Conservation (phyloP, 345 rosid genomes). For the Syzygium aqueum region DNA sequence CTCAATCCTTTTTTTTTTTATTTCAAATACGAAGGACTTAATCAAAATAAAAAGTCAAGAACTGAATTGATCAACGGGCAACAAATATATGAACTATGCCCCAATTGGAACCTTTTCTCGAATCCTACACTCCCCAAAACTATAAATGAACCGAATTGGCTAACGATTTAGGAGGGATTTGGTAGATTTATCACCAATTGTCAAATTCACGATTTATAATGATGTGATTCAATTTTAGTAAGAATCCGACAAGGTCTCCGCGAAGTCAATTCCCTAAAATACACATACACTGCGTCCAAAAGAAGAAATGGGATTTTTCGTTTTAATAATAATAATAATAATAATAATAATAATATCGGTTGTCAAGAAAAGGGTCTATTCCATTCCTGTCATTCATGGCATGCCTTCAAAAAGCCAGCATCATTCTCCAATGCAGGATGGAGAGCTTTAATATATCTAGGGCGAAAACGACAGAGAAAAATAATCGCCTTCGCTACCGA, state of each 20-base stretch:
- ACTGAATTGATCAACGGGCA: neutral
- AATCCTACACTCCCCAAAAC: too few species aligned
- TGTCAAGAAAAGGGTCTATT: neutral
- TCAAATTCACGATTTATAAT: neutral
- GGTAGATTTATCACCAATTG: neutral
- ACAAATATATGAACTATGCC: too few species aligned
- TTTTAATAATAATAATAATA: neutral
- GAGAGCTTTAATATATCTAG: neutral
- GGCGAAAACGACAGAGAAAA: neutral
- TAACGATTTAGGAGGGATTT: neutral
- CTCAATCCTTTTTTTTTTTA: neutral
- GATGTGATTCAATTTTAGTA: neutral
- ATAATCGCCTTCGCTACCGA: neutral
- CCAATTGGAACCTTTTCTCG: too few species aligned
- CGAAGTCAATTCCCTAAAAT: neutral
- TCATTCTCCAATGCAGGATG: neutral
- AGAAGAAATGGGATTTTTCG: neutral
- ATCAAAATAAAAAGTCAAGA: neutral
- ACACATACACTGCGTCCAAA: neutral
- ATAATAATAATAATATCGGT: too few species aligned
- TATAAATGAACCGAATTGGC: neutral
- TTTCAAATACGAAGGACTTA: neutral
- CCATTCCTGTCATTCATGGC: neutral
- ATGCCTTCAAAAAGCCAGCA: neutral
- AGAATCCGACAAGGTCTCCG: neutral